phyloP scores from a whole-genome alignment of 441 rosid genomes.

The Brassica balearica region DNA sequence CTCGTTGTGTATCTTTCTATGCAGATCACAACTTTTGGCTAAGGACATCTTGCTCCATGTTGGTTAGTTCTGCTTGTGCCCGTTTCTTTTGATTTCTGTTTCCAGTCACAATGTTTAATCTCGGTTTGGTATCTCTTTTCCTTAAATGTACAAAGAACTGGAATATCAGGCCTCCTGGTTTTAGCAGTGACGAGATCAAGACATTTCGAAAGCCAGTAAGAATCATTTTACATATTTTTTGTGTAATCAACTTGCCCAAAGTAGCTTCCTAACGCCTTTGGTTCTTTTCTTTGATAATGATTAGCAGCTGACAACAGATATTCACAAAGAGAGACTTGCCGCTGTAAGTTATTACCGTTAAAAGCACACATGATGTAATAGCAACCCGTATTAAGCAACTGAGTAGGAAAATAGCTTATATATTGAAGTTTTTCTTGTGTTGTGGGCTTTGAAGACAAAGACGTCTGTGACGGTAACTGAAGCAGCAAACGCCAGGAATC shows the following conservation, averaged over 20 bases:
- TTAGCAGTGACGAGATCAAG: conserved; percentile 88
- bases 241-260: conserved; percentile 17
- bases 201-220: conserved; percentile 77
- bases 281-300: conserved; percentile 26
- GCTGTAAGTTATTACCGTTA: conserved; percentile 54
- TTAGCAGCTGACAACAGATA: conserved; percentile 72
- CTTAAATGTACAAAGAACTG: conserved; percentile 70
- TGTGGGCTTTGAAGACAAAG: conserved; percentile 61
- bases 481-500: conserved; percentile 52
- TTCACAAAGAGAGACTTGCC: conserved; percentile 88
- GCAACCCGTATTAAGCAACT: not conserved
- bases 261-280: conserved; percentile 25
- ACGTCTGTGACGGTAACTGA: conserved; percentile 61
- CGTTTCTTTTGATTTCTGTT: conserved; percentile 32
- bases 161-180: conserved; percentile 91
- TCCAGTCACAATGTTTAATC: conserved; percentile 22
- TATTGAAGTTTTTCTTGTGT: conserved; percentile 4
- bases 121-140: conserved; percentile 22
- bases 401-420: not conserved
- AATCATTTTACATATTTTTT: not conserved
- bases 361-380: conserved; percentile 12
- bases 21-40: conserved; percentile 89
- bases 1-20: conserved; percentile 24
- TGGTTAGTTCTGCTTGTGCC: conserved; percentile 56
- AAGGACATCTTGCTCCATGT: conserved; percentile 93